Conservation (phyloP, 495 filamentous ascomycete genomes). For the Lasiosphaeriaceae sp. region DNA sequence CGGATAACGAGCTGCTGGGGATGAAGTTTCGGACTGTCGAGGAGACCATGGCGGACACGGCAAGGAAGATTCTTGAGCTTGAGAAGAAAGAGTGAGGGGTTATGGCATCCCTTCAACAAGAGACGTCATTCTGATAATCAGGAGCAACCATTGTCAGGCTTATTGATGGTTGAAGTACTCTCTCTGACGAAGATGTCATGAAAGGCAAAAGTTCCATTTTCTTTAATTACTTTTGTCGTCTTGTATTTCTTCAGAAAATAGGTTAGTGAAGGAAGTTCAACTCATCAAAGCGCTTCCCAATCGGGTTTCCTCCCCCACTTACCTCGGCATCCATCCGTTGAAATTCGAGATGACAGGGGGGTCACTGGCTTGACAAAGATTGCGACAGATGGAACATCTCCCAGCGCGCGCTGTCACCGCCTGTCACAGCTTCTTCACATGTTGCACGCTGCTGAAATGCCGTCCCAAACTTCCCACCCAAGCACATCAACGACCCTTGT, state of each 20-base stretch:
- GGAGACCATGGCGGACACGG: constrained; percentile 35
- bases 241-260: too few species aligned
- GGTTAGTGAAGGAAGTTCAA: too few species aligned
- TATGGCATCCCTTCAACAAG: too few species aligned
- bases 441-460: background rate
- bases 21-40: constrained; percentile 27
- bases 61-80: constrained; percentile 26
- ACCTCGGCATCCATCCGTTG: constrained; percentile 4
- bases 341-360: background rate
- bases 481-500: background rate
- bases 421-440: background rate
- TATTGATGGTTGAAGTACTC: too few species aligned
- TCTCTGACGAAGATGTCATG: too few species aligned
- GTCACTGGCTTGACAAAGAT: background rate
- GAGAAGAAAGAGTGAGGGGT: constrained; percentile 1
- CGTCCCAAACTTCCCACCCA: background rate
- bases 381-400: too few species aligned
- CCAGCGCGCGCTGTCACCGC: too few species aligned
- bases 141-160: too few species aligned
- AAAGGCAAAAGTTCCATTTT: too few species aligned
- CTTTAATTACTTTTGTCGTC: too few species aligned
- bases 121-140: too few species aligned
- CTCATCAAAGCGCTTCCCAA: too few species aligned
- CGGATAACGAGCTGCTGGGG: constrained; percentile 28
- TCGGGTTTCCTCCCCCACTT: constrained; percentile 5